These are phyloP conservation scores for Chaetomium tenue DNA, from an alignment of 495 filamentous ascomycete species.

Conservation along the genomic window DNA sequence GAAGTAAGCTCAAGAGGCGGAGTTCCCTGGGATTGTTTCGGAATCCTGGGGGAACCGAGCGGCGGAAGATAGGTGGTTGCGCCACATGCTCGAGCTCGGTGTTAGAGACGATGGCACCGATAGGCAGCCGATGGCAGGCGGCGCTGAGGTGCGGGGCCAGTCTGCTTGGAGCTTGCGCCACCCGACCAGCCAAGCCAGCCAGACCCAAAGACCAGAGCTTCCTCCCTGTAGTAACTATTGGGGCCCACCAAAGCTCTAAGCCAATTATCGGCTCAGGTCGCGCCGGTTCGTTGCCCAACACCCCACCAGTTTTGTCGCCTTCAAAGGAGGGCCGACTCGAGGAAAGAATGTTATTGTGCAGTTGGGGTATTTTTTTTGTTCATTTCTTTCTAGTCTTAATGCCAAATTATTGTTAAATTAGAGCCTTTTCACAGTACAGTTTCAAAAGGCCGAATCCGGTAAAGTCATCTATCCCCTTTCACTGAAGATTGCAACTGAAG, in stretches of 20 bases:
- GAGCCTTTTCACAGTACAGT: no score
- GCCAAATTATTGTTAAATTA: no score
- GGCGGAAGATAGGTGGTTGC: background rate
- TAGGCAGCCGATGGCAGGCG: background rate
- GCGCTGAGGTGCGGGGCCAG: background rate
- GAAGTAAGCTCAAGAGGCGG: constrained; percentile 3
- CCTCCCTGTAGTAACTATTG: background rate
- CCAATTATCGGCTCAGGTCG: background rate
- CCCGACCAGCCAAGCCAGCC: no score
- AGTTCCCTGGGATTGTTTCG: constrained; percentile 12
- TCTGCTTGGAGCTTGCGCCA: no score
- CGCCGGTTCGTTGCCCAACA: background rate
- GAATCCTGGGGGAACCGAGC: constrained; percentile 2
- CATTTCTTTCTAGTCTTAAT: no score
- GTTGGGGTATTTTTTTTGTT: no score
- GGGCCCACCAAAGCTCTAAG: constrained; percentile 6
- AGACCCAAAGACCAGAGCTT: background rate
- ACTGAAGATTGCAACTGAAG: no score
- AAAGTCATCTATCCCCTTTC: no score
- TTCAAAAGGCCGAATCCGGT: no score
- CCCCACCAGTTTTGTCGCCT: constrained; percentile 5
- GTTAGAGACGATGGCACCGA: background rate
- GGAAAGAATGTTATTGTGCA: no score
- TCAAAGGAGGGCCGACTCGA: background rate
- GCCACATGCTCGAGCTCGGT: constrained; percentile 8